A percentile compares a stretch with the other conserved stretches of the same genome.
These are phyloP conservation scores for Diatrype stigma DNA, from an alignment of 2,329 filamentous ascomycete genomes.

Conservation along the genomic window DNA sequence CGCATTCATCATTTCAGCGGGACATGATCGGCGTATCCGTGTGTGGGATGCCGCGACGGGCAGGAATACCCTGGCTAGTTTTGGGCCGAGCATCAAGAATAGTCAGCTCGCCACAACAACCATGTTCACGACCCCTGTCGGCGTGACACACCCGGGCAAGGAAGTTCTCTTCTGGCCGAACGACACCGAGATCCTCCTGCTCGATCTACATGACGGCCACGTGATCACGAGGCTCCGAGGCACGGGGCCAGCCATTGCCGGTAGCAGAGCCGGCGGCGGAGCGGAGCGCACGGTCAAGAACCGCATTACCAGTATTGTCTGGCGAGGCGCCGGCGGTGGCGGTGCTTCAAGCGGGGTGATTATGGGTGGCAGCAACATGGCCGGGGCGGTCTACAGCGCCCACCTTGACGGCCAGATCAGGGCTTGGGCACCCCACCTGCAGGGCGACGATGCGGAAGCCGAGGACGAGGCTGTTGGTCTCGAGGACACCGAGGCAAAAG, in stretches of 20 bases:
- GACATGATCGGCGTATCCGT: constrained; percentile 78
- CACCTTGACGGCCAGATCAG: constrained; percentile 82
- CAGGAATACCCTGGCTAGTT: constrained; percentile 83
- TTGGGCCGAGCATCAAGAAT: constrained; percentile 79
- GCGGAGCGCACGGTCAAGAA: constrained; percentile 57
- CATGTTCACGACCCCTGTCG: constrained; percentile 60
- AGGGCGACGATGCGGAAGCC: constrained; percentile 46
- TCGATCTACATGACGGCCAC: constrained; percentile 74
- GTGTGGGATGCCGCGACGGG: constrained; percentile 82
- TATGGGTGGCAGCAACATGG: constrained; percentile 50
- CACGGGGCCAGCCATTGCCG: constrained; percentile 50
- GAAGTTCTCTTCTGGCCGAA: constrained; percentile 80
- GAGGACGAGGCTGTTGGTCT: constrained; percentile 36
- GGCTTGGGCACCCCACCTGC: constrained; percentile 65
- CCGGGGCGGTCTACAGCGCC: constrained; percentile 67
- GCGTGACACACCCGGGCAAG: constrained; percentile 49
- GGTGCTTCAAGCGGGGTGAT: constrained; percentile 55
- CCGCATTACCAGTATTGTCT: constrained; percentile 70
- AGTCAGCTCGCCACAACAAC: constrained; percentile 56
- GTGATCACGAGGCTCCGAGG: constrained; percentile 68
- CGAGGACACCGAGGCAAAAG: constrained; percentile 45
- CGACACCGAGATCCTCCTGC: constrained; percentile 71
- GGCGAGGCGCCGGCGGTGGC: constrained; percentile 61
- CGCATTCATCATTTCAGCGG: constrained; percentile 69
- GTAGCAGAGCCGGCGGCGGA: constrained; percentile 38